Percentiles rank a stretch among this genome's conserved stretches.
phyloP scores from a whole-genome alignment of 1,284 basidiomycete species.

The Leccinum fuscescens region DNA sequence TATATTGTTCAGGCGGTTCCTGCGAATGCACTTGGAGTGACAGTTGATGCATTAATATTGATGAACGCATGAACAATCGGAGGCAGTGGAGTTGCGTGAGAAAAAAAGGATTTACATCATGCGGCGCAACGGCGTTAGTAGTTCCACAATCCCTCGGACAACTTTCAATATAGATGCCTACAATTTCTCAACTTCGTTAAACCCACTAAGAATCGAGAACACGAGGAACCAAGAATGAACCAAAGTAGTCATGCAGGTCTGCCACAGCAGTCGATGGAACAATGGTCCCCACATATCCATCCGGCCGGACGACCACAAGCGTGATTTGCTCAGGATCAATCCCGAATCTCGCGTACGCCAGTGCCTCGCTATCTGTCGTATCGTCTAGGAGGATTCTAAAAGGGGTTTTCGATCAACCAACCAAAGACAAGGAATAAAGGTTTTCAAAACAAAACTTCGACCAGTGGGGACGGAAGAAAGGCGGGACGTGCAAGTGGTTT shows the following conservation, averaged over 20 bases:
- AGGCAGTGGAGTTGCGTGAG: no score
- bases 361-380: not conserved
- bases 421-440: not conserved
- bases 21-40: no score
- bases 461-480: slow-evolving; percentile 1
- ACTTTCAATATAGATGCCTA: not conserved
- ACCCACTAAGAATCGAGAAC: not conserved
- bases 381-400: slow-evolving; percentile 1
- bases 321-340: not conserved
- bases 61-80: no score
- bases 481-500: not conserved
- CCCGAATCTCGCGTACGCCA: not conserved
- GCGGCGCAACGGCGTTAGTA: no score
- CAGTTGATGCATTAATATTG: no score
- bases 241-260: not conserved
- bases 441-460: not conserved
- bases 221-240: not conserved
- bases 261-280: not conserved
- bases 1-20: no score
- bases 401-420: not conserved
- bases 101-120: no score
- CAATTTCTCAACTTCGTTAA: not conserved
- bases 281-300: slow-evolving; percentile 1
- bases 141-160: no score
- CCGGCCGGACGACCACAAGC: not conserved